Base-by-base conservation (phyloP, 768 basidiomycete genomes). In the Trametes punicea region DNA sequence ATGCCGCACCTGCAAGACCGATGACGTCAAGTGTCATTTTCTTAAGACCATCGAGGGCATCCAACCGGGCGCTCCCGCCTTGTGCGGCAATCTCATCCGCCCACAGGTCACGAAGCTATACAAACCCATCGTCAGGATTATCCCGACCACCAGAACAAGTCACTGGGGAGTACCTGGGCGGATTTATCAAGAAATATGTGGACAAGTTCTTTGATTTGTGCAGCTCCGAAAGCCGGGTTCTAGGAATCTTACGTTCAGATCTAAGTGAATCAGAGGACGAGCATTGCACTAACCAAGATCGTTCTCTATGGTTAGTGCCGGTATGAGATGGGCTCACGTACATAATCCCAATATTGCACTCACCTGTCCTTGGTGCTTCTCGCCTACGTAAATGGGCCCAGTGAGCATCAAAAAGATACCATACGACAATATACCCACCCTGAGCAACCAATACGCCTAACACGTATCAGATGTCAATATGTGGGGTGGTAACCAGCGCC, bases 141-240 rank as follows among this genome's bases (percentile, higher is more conserved):
- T n/a, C 4, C 6, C 29, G 42, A 13, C 5, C 6, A 2, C 16
- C 11, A 4, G 7, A 30, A 31, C 4, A 13, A 31, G 4, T 10
- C 4, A 13, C 15, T 29, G 9, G 38, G 4, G 20, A 29, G 13
- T 56, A 70, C 30, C 62, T 58, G 29, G 51, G 66, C 34, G 57
- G 70, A 15, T 59, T 71, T 64, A 2, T 65, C 55, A 21, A 62
- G 39, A 47, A 64, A 65, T 18, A 61, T 56, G 5, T 36, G 39
- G 8, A 60, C 59, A 2, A 69, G 45, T 25, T 65, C 60, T 4
- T 64, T 57, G 23, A 69, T 55, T 36, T 68, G 67, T 3, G 66
- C 58, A 2, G 60, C 61, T 10, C 69, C 66, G 52, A 71, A 71
- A 2, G 67, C 65, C 18, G 68, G 69, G 46, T 67, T 70, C 65